Evolutionary conservation across 768 basidiomycete genomes (phyloP), one percentile per base, ranked within the genome.

Genomic region (Rhodotorula kratochvilovae): DNA sequence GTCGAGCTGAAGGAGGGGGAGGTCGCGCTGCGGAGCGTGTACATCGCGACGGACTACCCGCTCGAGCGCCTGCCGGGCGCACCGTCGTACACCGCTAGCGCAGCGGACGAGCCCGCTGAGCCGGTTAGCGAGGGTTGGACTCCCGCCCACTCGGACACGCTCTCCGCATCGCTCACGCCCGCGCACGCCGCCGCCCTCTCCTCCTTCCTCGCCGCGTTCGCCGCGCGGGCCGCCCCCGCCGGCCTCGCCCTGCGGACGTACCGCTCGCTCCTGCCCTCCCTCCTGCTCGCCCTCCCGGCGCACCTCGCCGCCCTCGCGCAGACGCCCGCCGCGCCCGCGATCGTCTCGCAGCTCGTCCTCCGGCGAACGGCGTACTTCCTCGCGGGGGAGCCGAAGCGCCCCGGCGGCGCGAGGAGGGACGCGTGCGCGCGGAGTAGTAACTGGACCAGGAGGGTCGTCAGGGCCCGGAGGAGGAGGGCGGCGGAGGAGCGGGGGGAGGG

Each of bases 11-110:
- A 63, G 29, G 63, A 60, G 21, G 7, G 25, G 19, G 12, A 33
- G 1, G 19, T 50, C 8, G 58, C 21, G 17, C 16, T 57, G 5
- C 10, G 10, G 33, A 29, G 2, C 10, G 55, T 70, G n/a, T 70
- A 66, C 53, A 33, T 70, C 60, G 63, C 69, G 12, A 50, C 29
- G 36, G 69, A 70, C 39, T 70, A 48, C 60, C 42, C 69, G 5
- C 29, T 70, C 64, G 69, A 66, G n/a, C 7, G 43, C 16, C 50
- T 67, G n/a, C 23, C n/a, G 29, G 29, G 43, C 10, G 13, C 59
- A 29, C 59, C 59, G 10, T n/a, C 42, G 39, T 27, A 33, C 39
- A 10, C 12, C 8, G 5, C 27, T n/a, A 4, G 1, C 15, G 58
- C 25, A 19, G 16, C 2, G 16, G n/a, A 27, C 58, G 58, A 43